Base-by-base conservation (phyloP, 192 early-diverging fungal species). In the Gigaspora rosea region DNA sequence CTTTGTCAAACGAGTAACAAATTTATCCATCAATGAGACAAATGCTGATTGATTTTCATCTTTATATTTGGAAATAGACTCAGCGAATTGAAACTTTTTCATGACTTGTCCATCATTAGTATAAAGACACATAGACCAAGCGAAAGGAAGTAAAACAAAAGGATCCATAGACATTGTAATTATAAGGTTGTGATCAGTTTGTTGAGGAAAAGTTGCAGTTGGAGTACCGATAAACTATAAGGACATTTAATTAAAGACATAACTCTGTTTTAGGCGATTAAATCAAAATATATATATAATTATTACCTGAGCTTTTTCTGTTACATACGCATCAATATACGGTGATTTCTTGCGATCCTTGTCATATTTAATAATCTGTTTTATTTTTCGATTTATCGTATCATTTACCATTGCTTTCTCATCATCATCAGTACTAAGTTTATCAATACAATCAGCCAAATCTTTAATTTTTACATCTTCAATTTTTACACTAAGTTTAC, bases 151-250 rank as follows among this genome's bases (percentile, higher is more conserved):
- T 5, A 15, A 27, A 20, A 57, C 16, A 46, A 78, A 71, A 46
- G 77, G 69, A 75, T 71, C 68, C 22, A 52, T 49, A 20, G 68
- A 78, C 16, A 78, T 78, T n/a, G 71, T 20, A 50, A 78, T 74
- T 50, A 78, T 16, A 12, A 78, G 36, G 22, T 78, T 71, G 27
- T 78, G 71, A 48, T 59, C 61, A 11, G 73, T 75, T 52, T 6
- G 33, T 64, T 63, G 61, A 7, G 73, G 56, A 48, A 63, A 75
- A 18, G 8, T 62, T 64, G 58, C 20, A 0, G 58, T 65, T 27
- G 73, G 35, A 35, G 13, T 36, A 6, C 70, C 70, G 10, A 71
- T 71, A 33, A 71, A 71, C 70, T 71, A 22, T 54, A 18, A 33
- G 8, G 6, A 18, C 15, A 22, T 41, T 27, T 56, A 71, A 35